A percentile compares a stretch with the other conserved stretches of the same genome.
phyloP scores from a whole-genome alignment of 1,139 yeast species.

The Nadsonia starkeyi-henricii region DNA sequence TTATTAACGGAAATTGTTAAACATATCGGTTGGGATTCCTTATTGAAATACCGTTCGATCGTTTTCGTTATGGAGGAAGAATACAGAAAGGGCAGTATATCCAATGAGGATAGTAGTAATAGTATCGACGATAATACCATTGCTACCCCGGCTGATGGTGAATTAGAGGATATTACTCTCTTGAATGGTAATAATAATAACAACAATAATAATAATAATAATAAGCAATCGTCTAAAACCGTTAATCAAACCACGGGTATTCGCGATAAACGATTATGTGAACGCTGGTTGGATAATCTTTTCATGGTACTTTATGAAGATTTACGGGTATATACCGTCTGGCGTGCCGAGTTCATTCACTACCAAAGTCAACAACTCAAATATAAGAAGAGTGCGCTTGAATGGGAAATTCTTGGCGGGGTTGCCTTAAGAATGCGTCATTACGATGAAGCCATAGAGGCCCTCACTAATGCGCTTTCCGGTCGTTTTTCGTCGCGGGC shows the following conservation, averaged over 20 bases:
- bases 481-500: slow-evolving; percentile 77
- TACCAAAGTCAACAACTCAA: slow-evolving; percentile 64
- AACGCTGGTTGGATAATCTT: slow-evolving; percentile 84
- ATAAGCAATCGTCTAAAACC: neutral
- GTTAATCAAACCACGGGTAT: slow-evolving; percentile 17
- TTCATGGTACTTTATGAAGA: slow-evolving; percentile 84
- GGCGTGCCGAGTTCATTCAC: slow-evolving; percentile 86
- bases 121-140: neutral
- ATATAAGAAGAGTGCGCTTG: slow-evolving; percentile 67
- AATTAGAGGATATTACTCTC: neutral
- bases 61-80: slow-evolving; percentile 96
- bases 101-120: slow-evolving; percentile 3
- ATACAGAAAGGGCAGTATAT: slow-evolving; percentile 29
- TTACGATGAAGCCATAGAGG: slow-evolving; percentile 65
- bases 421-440: slow-evolving; percentile 71
- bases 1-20: slow-evolving; percentile 56
- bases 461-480: slow-evolving; percentile 58
- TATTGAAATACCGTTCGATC: slow-evolving; percentile 62
- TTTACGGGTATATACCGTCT: slow-evolving; percentile 66
- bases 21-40: slow-evolving; percentile 80
- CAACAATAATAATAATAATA: slow-evolving; percentile 3
- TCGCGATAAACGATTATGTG: slow-evolving; percentile 72
- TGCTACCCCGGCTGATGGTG: no score
- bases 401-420: slow-evolving; percentile 87
- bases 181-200: neutral